Evolutionary conservation across 2,329 filamentous ascomycete genomes (phyloP).

Genomic region (Paraphoma sp.): DNA sequence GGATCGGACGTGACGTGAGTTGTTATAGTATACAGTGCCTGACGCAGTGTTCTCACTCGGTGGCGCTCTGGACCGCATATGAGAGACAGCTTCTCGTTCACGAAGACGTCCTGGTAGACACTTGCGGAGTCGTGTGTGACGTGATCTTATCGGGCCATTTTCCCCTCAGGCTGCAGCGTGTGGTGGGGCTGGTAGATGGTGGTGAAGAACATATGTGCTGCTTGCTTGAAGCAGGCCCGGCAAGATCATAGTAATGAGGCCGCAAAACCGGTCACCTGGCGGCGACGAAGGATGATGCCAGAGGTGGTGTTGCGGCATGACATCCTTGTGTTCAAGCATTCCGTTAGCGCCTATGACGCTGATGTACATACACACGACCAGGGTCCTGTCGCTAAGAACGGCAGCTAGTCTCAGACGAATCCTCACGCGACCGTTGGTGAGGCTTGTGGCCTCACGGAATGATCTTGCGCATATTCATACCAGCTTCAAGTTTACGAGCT

Average conservation of each 20-base stretch:
- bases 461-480: background rate
- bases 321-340: conserved; percentile 1
- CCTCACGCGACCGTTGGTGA: conserved; percentile 6
- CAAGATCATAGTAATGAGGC: background rate
- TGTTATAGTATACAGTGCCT: no score
- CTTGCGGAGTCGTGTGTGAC: no score
- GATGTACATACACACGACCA: background rate
- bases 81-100: no score
- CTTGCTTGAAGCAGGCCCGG: background rate
- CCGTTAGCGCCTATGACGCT: conserved; percentile 7
- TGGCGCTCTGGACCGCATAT: no score
- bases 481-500: no score
- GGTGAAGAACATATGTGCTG: no score
- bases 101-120: no score
- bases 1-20: no score
- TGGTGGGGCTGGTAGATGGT: no score
- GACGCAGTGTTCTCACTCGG: no score
- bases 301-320: conserved; percentile 2
- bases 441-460: background rate
- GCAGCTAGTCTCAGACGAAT: background rate
- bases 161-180: no score
- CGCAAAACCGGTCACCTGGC: background rate
- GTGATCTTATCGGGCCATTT: no score
- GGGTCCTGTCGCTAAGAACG: background rate
- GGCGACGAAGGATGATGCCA: background rate